Base-by-base conservation (phyloP, 345 rosid genomes). In the Melaleuca alternifolia region DNA sequence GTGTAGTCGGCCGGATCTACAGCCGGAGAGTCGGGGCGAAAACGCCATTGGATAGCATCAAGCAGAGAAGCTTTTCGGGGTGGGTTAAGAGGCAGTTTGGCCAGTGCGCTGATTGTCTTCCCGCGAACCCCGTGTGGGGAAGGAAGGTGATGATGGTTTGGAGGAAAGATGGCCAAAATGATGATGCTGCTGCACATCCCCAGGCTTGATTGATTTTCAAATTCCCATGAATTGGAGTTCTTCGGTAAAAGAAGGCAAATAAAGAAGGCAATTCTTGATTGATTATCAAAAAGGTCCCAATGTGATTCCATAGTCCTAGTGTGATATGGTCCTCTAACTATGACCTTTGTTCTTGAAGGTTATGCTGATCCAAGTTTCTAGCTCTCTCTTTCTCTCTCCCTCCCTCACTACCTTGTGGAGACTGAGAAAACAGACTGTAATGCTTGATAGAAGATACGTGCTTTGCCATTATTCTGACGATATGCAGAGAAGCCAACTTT, bases 1-100 rank as follows among this genome's bases (percentile, higher is more conserved):
- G 98, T 81, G 77, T 93, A 56, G 51, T 94, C 83, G 96, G 97
- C 30, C 89, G 95, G n/a, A 87, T 88, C 37, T 96, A 91, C 88
- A 89, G 89, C 53, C 90, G 91, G 14, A 76, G 88, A 48, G 50
- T 83, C 26, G 87, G 11, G 65, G 51, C 51, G 20, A 82, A 52
- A 76, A 61, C 84, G 8, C 95, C 95, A 0, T 85, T 90, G 86
- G 91, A 92, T 46, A 91, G 87, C 41, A 87, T 91, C 52, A 89
- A 91, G 85, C 33, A 89, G 28, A 87, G 93, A 54, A 92, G 92
- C 51, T 82, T 88, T 56, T 87, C 86, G 10, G 89, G 93, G 50
- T 92, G 96, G 98, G 53, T 91, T 77, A 90, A 82, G 86, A 82
- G 90, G 83, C 61, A 86, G 89, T 89, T 90, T 84, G 84, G 85